phyloP scores from a whole-genome alignment of 169 alveolate genomes.

The Plasmodium billcollinsi region DNA sequence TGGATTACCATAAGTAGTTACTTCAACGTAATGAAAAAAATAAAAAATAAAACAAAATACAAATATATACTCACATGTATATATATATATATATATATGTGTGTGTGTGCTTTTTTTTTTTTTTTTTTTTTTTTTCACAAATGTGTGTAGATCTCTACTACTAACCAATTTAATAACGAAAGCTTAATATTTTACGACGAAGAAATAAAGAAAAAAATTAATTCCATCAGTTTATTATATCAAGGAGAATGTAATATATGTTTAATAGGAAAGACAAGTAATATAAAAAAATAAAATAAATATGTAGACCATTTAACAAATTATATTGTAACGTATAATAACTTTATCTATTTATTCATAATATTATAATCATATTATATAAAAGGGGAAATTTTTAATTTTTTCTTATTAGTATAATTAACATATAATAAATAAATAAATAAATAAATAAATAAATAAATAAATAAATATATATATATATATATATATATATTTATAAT shows the following conservation, averaged over 20 bases:
- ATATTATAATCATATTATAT: too few relatives aligned
- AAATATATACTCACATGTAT: background rate
- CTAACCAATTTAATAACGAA: conserved; percentile 21
- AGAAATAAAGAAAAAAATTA: conserved; percentile 57
- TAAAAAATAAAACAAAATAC: too few relatives aligned
- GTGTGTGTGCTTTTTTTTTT: background rate
- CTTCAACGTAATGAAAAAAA: conserved; percentile 31
- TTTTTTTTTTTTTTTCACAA: background rate
- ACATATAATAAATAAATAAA: too few relatives aligned
- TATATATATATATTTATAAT: background rate
- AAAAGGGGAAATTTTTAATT: too few relatives aligned
- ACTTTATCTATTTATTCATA: too few relatives aligned
- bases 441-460: too few relatives aligned
- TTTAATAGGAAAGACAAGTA: conserved; percentile 62
- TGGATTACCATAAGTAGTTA: conserved; percentile 34
- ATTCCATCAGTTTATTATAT: conserved; percentile 51
- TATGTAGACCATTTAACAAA: too few relatives aligned
- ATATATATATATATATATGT: background rate
- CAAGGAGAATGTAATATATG: conserved; percentile 62
- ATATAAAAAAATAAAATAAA: background rate
- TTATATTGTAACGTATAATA: too few relatives aligned
- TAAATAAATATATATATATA: too few relatives aligned
- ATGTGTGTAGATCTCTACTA: conserved; percentile 9
- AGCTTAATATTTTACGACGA: conserved; percentile 62
- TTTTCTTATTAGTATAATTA: too few relatives aligned